These are phyloP conservation scores for Populus nigra DNA, from an alignment of 345 rosid species.

Conservation along the genomic window DNA sequence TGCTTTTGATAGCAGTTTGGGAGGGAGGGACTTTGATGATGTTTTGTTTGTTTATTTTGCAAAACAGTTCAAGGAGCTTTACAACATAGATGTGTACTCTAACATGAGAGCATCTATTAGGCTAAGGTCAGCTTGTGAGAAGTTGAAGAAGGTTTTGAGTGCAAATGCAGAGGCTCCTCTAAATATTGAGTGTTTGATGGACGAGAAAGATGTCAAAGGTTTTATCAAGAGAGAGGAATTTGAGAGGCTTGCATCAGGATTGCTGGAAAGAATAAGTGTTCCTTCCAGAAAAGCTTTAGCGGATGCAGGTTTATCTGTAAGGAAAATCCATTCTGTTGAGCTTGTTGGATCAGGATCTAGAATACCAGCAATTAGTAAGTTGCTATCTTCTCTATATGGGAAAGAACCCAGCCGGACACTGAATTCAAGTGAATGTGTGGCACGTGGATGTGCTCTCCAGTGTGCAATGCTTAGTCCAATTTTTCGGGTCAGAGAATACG, in stretches of 20 bases:
- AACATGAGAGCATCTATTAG: slow-evolving; percentile 49
- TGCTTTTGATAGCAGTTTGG: slow-evolving; percentile 53
- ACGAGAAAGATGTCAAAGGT: slow-evolving; percentile 63
- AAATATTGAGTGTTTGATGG: slow-evolving; percentile 64
- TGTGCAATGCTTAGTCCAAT: slow-evolving; percentile 65
- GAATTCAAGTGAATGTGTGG: slow-evolving; percentile 64
- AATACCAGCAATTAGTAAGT: slow-evolving; percentile 49
- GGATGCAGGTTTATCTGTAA: slow-evolving; percentile 40
- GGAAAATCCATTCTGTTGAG: slow-evolving; percentile 50
- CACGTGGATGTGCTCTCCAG: slow-evolving; percentile 66
- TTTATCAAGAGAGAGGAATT: slow-evolving; percentile 60
- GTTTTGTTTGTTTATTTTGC: slow-evolving; percentile 54
- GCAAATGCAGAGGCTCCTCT: slow-evolving; percentile 61
- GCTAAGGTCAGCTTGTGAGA: slow-evolving; percentile 58
- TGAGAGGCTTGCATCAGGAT: slow-evolving; percentile 45
- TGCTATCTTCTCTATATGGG: slow-evolving; percentile 44
- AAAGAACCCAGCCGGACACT: slow-evolving; percentile 54
- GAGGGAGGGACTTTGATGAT: slow-evolving; percentile 64
- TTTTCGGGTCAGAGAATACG: slow-evolving; percentile 58
- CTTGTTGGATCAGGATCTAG: slow-evolving; percentile 67
- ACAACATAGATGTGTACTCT: slow-evolving; percentile 51
- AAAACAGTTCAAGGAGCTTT: slow-evolving; percentile 48
- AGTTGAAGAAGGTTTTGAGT: slow-evolving; percentile 57
- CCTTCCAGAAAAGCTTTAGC: slow-evolving; percentile 51
- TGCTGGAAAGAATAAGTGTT: slow-evolving; percentile 39